Evolutionary conservation across 2,329 filamentous ascomycete species (phyloP).

Genomic region (Aspergillus cejpii): DNA sequence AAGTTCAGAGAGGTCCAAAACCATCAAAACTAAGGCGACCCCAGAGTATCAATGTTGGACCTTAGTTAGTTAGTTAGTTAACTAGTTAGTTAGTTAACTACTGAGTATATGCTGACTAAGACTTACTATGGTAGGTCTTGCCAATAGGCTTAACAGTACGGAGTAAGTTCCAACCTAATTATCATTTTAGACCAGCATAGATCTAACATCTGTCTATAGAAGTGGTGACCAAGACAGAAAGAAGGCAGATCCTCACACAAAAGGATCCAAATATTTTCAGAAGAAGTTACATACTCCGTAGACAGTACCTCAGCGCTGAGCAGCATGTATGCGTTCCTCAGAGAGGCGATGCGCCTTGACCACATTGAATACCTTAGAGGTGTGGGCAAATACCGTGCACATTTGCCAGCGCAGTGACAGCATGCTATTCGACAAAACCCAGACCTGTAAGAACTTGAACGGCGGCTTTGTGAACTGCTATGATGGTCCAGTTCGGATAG

Average conservation of each 20-base stretch:
- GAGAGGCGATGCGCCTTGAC: slow-evolving; percentile 10
- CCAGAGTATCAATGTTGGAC: no score
- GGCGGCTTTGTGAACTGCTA: slow-evolving; percentile 5
- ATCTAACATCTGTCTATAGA: slow-evolving; percentile 6
- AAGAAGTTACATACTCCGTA: slow-evolving; percentile 12
- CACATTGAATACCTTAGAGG: slow-evolving; percentile 9
- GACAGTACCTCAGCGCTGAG: slow-evolving; percentile 9
- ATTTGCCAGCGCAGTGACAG: slow-evolving; percentile 6
- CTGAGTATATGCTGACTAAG: no score
- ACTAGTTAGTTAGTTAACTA: no score
- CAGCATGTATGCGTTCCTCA: slow-evolving; percentile 9
- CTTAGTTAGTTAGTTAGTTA: no score
- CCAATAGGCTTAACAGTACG: slow-evolving; percentile 10
- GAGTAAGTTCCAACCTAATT: background rate
- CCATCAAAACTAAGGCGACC: no score
- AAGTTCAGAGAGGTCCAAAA: no score
- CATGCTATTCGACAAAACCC: slow-evolving; percentile 7
- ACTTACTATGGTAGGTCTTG: no score
- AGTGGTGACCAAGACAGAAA: slow-evolving; percentile 8
- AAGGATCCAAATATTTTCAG: slow-evolving; percentile 10
- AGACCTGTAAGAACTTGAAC: slow-evolving; percentile 6
- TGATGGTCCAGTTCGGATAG: no score
- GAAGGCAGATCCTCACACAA: slow-evolving; percentile 9
- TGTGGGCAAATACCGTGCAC: slow-evolving; percentile 9
- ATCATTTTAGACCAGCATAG: background rate